Evolutionary conservation across 78 protist genomes (phyloP).

Genomic region (Dictyostelium capitatum): DNA sequence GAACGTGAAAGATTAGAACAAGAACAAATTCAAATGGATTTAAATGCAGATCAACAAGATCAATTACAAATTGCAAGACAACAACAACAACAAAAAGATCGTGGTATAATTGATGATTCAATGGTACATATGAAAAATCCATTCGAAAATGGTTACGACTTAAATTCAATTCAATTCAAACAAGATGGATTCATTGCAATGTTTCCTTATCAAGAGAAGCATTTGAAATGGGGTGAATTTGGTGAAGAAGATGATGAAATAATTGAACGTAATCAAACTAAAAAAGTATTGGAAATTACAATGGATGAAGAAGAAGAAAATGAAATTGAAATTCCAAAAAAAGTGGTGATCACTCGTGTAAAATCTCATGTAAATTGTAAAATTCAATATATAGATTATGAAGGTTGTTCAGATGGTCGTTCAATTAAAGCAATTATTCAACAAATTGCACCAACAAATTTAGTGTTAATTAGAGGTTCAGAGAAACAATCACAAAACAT

Average conservation of each 20-base stretch:
- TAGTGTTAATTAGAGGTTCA: slow-evolving; percentile 71
- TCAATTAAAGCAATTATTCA: slow-evolving; percentile 70
- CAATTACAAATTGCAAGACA: background rate
- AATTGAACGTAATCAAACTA: background rate
- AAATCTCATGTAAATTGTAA: slow-evolving; percentile 27
- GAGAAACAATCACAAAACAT: slow-evolving; percentile 9
- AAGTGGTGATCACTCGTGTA: background rate
- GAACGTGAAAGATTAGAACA: background rate
- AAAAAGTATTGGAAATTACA: background rate
- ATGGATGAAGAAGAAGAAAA: slow-evolving; percentile 1
- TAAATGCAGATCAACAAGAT: background rate
- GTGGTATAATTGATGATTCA: slow-evolving; percentile 7
- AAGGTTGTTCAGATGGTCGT: slow-evolving; percentile 79
- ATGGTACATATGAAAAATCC: slow-evolving; percentile 23
- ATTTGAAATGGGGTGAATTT: slow-evolving; percentile 53
- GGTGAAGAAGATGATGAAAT: slow-evolving; percentile 70
- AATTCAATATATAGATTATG: slow-evolving; percentile 51
- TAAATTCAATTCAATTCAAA: slow-evolving; percentile 27
- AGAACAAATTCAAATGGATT: background rate
- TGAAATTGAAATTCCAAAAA: slow-evolving; percentile 47
- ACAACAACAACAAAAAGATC: background rate
- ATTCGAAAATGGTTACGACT: background rate
- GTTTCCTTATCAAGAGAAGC: slow-evolving; percentile 56
- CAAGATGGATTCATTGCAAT: slow-evolving; percentile 37
- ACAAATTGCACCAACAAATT: slow-evolving; percentile 59